Conservation (phyloP, 495 filamentous ascomycete species). For the Aspergillus baeticus region DNA sequence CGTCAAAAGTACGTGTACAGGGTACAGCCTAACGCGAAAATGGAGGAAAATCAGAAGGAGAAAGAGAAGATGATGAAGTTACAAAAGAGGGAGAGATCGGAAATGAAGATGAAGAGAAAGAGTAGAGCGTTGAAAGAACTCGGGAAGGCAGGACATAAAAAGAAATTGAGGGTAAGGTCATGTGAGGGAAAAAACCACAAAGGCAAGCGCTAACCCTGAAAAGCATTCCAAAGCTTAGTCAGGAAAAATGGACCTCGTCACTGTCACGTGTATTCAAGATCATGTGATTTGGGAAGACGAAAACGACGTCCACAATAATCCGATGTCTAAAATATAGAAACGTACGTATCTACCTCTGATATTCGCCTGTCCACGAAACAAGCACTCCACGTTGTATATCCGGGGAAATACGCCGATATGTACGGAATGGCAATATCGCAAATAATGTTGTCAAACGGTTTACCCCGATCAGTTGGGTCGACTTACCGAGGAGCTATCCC, state of each 20-base stretch:
- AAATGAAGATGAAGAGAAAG: slow-evolving; percentile 7
- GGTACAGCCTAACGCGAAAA: slow-evolving; percentile 34
- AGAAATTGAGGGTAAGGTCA: slow-evolving; percentile 17
- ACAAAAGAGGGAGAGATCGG: slow-evolving; percentile 17
- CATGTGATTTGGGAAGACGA: too few relatives aligned
- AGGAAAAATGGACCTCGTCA: too few relatives aligned
- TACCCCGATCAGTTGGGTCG: slow-evolving; percentile 8
- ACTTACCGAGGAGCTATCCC: slow-evolving; percentile 13
- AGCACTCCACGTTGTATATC: not conserved
- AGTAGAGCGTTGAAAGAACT: slow-evolving; percentile 6
- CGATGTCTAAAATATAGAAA: too few relatives aligned
- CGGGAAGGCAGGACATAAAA: slow-evolving; percentile 18
- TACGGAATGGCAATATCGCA: too few relatives aligned
- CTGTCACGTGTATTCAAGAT: too few relatives aligned
- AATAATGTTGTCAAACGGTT: too few relatives aligned
- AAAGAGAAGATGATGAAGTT: slow-evolving; percentile 21
- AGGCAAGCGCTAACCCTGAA: slow-evolving; percentile 18
- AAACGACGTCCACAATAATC: not conserved
- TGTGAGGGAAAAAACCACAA: slow-evolving; percentile 24
- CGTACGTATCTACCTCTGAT: too few relatives aligned
- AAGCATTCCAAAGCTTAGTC: not conserved
- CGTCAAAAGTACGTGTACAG: slow-evolving; percentile 37
- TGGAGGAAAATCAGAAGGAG: slow-evolving; percentile 27
- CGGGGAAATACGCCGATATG: not conserved
- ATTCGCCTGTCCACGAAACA: too few relatives aligned